Evolutionary conservation across 2,329 filamentous ascomycete species (phyloP).

Genomic region (Aspergillus jensenii): DNA sequence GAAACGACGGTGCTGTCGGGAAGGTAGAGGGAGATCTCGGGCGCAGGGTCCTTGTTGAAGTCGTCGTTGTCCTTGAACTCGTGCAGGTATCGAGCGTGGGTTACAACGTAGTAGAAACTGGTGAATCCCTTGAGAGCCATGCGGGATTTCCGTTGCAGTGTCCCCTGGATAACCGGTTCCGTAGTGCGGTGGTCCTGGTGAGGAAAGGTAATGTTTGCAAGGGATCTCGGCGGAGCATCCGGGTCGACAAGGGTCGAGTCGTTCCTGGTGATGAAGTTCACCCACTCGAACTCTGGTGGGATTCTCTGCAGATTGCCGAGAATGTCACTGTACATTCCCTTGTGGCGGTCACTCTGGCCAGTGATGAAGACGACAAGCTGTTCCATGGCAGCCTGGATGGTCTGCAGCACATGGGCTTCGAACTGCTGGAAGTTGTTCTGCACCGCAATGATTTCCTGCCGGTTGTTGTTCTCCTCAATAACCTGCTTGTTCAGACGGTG

Average conservation of each 20-base stretch:
- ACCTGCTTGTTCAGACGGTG: slow-evolving; percentile 89
- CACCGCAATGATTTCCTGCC: slow-evolving; percentile 85
- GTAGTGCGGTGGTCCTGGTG: slow-evolving; percentile 84
- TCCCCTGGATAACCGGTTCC: slow-evolving; percentile 80
- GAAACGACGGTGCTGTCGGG: slow-evolving; percentile 81
- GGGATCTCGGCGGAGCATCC: slow-evolving; percentile 67
- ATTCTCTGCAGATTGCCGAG: slow-evolving; percentile 73
- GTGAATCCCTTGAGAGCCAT: slow-evolving; percentile 78
- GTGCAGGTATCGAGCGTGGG: slow-evolving; percentile 83
- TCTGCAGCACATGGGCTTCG: slow-evolving; percentile 79
- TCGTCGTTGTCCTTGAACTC: slow-evolving; percentile 94
- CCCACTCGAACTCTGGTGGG: slow-evolving; percentile 87
- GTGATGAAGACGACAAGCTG: slow-evolving; percentile 79
- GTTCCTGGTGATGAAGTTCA: slow-evolving; percentile 74
- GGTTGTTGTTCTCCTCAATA: slow-evolving; percentile 92
- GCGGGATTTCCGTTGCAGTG: slow-evolving; percentile 84
- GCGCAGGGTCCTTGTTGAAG: slow-evolving; percentile 57
- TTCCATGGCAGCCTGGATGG: slow-evolving; percentile 77
- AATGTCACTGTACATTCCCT: slow-evolving; percentile 81
- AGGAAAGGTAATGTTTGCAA: slow-evolving; percentile 76
- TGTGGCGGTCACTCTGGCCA: slow-evolving; percentile 77
- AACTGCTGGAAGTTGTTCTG: slow-evolving; percentile 88
- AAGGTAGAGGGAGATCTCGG: slow-evolving; percentile 87
- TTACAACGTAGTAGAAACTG: slow-evolving; percentile 85
- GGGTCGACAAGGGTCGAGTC: slow-evolving; percentile 74